A percentile compares a stretch with the other conserved stretches of the same genome.
phyloP scores from a whole-genome alignment of 371 early-diverging fungal genomes.

The Neoconidiobolus thromboides region DNA sequence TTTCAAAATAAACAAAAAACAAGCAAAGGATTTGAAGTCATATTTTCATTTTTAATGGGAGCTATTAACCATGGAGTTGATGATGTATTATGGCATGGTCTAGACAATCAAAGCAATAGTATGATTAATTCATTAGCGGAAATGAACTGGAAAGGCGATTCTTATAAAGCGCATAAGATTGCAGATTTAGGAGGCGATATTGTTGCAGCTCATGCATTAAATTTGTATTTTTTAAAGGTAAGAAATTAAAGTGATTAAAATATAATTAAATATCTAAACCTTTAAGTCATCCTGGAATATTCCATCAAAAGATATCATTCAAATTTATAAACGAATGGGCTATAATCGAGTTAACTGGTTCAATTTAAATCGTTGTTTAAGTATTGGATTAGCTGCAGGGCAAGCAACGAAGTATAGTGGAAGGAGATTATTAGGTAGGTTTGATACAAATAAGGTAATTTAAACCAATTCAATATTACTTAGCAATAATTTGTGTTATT shows the following conservation, averaged over 20 bases:
- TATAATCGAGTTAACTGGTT: conserved; percentile 11
- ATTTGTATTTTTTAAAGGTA: conserved; percentile 13
- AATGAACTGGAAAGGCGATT: conserved; percentile 37
- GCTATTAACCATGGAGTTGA: conserved; percentile 62
- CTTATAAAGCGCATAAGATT: conserved; percentile 34
- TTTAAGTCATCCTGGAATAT: conserved; percentile 40
- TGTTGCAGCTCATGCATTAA: conserved; percentile 27
- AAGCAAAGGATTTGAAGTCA: conserved; percentile 15
- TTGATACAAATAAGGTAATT: background rate
- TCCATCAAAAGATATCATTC: conserved; percentile 49
- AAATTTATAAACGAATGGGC: conserved; percentile 39
- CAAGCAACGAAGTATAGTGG: conserved; percentile 24
- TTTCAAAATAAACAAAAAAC: background rate
- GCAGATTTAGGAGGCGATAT: conserved; percentile 75
- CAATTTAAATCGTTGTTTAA: conserved; percentile 27
- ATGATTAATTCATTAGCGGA: conserved; percentile 46
- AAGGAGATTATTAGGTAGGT: background rate
- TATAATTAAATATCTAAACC: background rate
- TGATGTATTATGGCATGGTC: conserved; percentile 70
- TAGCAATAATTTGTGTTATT: background rate
- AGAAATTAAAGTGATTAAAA: background rate
- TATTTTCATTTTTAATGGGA: conserved; percentile 62
- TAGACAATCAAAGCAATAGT: conserved; percentile 40
- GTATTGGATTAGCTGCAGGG: conserved; percentile 36
- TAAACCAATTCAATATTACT: background rate